A percentile compares a stretch with the other conserved stretches of the same genome.
phyloP scores from a whole-genome alignment of 1,284 basidiomycete genomes.

The Cutaneotrichosporon sp. region DNA sequence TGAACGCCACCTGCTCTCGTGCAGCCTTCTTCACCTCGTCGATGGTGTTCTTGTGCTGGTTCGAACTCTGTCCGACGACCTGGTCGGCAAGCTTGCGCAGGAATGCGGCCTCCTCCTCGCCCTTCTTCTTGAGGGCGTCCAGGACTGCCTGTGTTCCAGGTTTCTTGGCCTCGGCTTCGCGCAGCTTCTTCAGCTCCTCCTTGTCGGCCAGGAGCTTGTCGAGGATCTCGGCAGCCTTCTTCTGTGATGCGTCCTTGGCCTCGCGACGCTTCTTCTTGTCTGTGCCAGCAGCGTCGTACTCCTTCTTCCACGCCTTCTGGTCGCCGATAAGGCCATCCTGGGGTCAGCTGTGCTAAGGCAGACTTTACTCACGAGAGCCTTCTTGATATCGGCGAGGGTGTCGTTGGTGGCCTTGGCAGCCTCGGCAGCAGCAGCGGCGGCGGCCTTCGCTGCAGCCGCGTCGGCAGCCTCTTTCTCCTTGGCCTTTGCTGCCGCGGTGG shows the following conservation, averaged over 20 bases:
- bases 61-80: slow-evolving; percentile 45
- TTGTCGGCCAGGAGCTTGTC: slow-evolving; percentile 38
- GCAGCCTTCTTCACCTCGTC: slow-evolving; percentile 37
- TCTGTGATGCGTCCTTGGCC: slow-evolving; percentile 36
- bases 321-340: slow-evolving; percentile 34
- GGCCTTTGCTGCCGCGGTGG: background rate
- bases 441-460: background rate
- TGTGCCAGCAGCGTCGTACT: slow-evolving; percentile 31
- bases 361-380: slow-evolving; percentile 23
- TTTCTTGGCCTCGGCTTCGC: slow-evolving; percentile 29
- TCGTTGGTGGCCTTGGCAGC: slow-evolving; percentile 36
- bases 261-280: slow-evolving; percentile 37
- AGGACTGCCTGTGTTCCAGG: slow-evolving; percentile 41
- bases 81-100: slow-evolving; percentile 40
- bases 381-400: slow-evolving; percentile 35
- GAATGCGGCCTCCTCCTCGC: slow-evolving; percentile 41
- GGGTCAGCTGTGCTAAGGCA: background rate
- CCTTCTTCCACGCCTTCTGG: slow-evolving; percentile 27
- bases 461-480: slow-evolving; percentile 27
- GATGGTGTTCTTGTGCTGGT: slow-evolving; percentile 45
- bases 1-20: slow-evolving; percentile 48
- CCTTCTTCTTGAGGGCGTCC: slow-evolving; percentile 42
- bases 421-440: slow-evolving; percentile 25
- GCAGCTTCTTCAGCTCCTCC: slow-evolving; percentile 45
- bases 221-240: slow-evolving; percentile 42